Evolutionary conservation across 108 stramenopile species (phyloP).

Genomic region (Fistulifera solaris): DNA sequence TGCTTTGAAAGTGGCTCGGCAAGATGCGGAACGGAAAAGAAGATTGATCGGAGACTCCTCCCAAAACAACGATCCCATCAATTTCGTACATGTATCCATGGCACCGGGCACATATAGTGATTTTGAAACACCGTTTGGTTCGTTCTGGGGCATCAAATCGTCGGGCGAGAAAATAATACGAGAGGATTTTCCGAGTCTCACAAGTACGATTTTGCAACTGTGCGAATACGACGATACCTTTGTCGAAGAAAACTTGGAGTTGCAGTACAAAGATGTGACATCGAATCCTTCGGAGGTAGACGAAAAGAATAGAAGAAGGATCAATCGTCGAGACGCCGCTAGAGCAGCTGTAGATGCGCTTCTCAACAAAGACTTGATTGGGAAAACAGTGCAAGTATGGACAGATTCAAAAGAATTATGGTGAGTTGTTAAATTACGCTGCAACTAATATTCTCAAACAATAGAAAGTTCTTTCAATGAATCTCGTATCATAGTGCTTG

Average conservation of each 20-base stretch:
- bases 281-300: conserved; percentile 16
- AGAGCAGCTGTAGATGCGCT: conserved; percentile 61
- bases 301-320: conserved; percentile 27
- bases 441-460: too few species aligned
- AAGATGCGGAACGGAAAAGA: background rate
- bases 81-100: conserved; percentile 59
- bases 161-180: conserved; percentile 48
- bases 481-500: too few species aligned
- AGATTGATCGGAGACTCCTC: background rate
- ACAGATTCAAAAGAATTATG: conserved; percentile 14
- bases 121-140: conserved; percentile 77
- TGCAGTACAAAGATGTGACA: conserved; percentile 20
- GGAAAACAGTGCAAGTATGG: conserved; percentile 45
- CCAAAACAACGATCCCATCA: conserved; percentile 27
- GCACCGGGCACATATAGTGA: conserved; percentile 52
- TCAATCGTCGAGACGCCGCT: conserved; percentile 80
- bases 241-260: conserved; percentile 51
- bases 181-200: conserved; percentile 48
- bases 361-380: conserved; percentile 40
- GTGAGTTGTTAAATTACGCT: background rate
- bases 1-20: conserved; percentile 9
- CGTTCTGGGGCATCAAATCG: conserved; percentile 66
- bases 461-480: too few species aligned
- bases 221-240: conserved; percentile 68
- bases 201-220: conserved; percentile 52